Base-by-base conservation (phyloP, 208 protist species). In the Sergeia podlipaevii region DNA sequence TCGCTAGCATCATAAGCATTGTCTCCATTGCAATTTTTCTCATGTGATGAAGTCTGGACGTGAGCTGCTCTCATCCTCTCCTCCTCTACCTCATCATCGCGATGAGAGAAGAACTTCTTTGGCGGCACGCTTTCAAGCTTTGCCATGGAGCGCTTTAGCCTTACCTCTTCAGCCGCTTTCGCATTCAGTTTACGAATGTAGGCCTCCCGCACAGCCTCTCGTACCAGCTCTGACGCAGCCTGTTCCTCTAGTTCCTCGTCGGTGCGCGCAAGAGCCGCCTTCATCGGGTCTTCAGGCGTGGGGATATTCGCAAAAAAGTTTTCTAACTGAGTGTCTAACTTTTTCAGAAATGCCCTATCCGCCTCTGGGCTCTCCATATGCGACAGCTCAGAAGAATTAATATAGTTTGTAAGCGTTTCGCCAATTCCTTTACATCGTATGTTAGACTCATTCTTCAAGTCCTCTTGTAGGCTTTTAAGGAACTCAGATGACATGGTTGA, bases 321-420 rank as follows among this genome's bases (percentile, higher is more conserved):
- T 17, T 91, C 77, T 1, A 88, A 62, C 37, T 74, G 74, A 0
- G 32, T 36, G 8, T 70, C 59, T 8, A 92, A 49, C 20, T 70
- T 68, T 29, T 69, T 66, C 7, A 71, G 10, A 45, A 87, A 84
- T 21, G 66, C 58, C 3, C 60, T 66, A 52, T 95, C 88, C 3
- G 70, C 73, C 52, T 92, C 79, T 0, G 88, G 84, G 64, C 84
- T 89, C 43, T 95, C 84, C 65, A 95, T 82, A 60, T 95, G 88
- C 29, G 78, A 76, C 36, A 95, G 65, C 43, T 87, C 79, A 4
- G 76, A 67, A 3, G 60, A 54, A 21, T 70, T 32, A 37, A 88
- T 56, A 44, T 60, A 82, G 51, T 72, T 83, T 21, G 62, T 60
- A 53, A 81, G 65, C 11, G 69, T 80, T 37, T 87, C 74, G 4